phyloP scores from a whole-genome alignment of 2,329 filamentous ascomycete species.

The Curvularia eragrostidis region DNA sequence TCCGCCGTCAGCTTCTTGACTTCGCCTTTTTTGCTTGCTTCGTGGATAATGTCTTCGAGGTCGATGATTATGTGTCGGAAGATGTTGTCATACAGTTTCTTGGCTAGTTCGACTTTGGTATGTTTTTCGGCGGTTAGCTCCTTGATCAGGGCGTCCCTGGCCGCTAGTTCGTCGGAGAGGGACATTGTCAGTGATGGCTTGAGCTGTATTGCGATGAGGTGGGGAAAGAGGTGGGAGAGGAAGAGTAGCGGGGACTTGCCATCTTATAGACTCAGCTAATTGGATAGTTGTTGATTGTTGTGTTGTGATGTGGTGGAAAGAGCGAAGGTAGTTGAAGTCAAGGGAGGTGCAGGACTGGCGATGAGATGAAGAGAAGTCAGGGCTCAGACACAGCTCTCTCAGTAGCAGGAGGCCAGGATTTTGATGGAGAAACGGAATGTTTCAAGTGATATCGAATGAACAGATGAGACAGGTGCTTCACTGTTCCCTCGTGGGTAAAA shows the following conservation, averaged over 20 bases:
- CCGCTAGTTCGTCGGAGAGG: background rate
- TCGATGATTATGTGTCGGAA: constrained; percentile 13
- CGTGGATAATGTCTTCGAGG: constrained; percentile 11
- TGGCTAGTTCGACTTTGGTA: background rate
- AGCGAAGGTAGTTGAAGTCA: background rate
- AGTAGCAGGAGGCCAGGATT: background rate
- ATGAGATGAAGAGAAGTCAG: background rate
- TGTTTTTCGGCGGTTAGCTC: background rate
- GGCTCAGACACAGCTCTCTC: background rate
- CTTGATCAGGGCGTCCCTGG: constrained; percentile 3
- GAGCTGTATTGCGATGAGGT: background rate
- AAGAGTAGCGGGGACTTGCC: background rate
- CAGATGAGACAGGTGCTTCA: background rate
- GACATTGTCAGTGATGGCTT: constrained; percentile 1
- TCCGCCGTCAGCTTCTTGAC: background rate
- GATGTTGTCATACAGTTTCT: no score
- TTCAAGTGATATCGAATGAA: no score
- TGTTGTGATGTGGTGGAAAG: background rate
- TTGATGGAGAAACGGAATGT: background rate
- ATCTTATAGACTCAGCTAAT: background rate
- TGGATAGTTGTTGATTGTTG: background rate
- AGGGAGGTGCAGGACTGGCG: background rate
- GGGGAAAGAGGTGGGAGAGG: background rate
- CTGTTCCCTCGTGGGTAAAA: background rate
- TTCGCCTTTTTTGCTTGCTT: constrained; percentile 1